A percentile compares a stretch with the other conserved stretches of the same genome.
These are phyloP conservation scores for Gautieria morchelliformis DNA, from an alignment of 768 basidiomycete genomes.

Conservation along the genomic window DNA sequence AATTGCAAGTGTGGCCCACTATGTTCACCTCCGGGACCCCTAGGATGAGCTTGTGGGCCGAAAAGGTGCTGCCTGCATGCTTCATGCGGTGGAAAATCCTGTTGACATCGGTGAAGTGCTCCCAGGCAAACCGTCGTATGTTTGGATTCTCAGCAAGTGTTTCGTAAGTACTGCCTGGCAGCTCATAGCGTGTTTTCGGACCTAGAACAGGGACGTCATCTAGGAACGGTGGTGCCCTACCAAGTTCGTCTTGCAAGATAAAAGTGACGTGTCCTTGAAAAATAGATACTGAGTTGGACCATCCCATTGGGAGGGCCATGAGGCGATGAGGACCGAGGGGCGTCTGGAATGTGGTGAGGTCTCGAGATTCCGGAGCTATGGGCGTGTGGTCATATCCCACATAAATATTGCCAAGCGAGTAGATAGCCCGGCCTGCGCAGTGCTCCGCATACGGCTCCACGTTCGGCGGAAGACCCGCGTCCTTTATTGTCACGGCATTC, in stretches of 20 bases:
- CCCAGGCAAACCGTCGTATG: conserved; percentile 27
- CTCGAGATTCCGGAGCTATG: conserved; percentile 20
- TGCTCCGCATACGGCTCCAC: conserved; percentile 24
- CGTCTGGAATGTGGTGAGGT: conserved; percentile 33
- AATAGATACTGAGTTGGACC: conserved; percentile 30
- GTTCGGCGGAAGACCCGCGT: conserved; percentile 25
- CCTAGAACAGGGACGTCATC: conserved; percentile 31
- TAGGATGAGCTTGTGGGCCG: conserved; percentile 25
- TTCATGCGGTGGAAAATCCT: conserved; percentile 28
- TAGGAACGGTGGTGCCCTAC: conserved; percentile 27
- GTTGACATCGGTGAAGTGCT: conserved; percentile 23
- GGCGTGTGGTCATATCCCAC: conserved; percentile 10
- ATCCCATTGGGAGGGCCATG: conserved; percentile 29
- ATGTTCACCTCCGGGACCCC: conserved; percentile 20
- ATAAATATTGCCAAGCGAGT: conserved; percentile 21
- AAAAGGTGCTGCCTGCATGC: conserved; percentile 28
- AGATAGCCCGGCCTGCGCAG: conserved; percentile 14
- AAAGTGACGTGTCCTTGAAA: conserved; percentile 31
- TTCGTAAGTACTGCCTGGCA: conserved; percentile 25
- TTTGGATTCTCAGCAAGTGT: conserved; percentile 27
- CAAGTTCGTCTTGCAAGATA: conserved; percentile 30
- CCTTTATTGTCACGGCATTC: conserved; percentile 29
- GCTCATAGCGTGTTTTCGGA: conserved; percentile 22
- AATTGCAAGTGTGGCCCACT: conserved; percentile 30
- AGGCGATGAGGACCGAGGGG: conserved; percentile 18